Percentiles rank a stretch among this genome's conserved stretches.
Conservation (phyloP, 2,329 filamentous ascomycete genomes). For the Alternaria hordeiaustralica region DNA sequence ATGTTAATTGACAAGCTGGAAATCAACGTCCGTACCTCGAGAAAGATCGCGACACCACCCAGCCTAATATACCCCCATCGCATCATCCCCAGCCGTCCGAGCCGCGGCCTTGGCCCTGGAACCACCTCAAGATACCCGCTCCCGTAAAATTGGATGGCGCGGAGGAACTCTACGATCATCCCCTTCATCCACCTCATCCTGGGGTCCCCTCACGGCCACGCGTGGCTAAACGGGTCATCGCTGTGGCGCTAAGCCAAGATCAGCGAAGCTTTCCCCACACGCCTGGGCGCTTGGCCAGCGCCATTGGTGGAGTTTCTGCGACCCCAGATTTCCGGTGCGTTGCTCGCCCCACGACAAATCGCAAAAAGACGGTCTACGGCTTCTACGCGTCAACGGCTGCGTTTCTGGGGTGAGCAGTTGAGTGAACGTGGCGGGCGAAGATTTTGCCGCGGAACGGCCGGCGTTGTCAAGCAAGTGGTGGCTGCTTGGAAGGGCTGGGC, state of each 20-base stretch:
- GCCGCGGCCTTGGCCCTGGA: constrained; percentile 8
- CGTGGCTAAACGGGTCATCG: constrained; percentile 17
- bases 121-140: constrained; percentile 6
- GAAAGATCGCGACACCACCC: not conserved
- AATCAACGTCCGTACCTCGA: constrained; percentile 1
- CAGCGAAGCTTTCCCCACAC: constrained; percentile 22
- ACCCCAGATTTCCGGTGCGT: constrained; percentile 10
- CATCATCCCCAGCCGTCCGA: constrained; percentile 6
- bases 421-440: not conserved
- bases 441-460: not conserved
- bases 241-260: constrained; percentile 20
- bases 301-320: constrained; percentile 34
- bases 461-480: not conserved
- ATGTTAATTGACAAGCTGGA: not conserved
- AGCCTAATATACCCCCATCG: constrained; percentile 27
- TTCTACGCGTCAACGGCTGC: not conserved
- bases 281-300: constrained; percentile 11
- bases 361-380: not conserved
- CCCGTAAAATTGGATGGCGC: constrained; percentile 9
- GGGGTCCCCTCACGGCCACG: constrained; percentile 16
- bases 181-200: constrained; percentile 22
- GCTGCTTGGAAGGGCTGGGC: not conserved
- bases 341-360: not conserved
- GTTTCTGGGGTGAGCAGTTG: not conserved
- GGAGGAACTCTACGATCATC: constrained; percentile 23